Percentiles rank a stretch among this genome's conserved stretches.
phyloP scores from a whole-genome alignment of 2,329 filamentous ascomycete genomes.

The Microdochium paspali region DNA sequence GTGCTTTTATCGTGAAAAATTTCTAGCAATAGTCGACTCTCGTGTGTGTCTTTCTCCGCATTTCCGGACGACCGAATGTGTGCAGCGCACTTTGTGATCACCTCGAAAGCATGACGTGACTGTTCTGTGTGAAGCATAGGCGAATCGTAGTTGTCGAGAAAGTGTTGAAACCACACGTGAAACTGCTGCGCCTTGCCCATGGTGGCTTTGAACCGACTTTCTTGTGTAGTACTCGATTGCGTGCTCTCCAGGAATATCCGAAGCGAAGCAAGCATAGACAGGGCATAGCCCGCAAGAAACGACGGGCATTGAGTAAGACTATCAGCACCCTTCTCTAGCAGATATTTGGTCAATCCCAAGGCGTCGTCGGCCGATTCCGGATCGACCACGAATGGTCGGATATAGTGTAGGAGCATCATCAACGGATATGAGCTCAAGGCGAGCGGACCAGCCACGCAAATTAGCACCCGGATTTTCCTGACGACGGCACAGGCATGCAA shows the following conservation, averaged over 20 bases:
- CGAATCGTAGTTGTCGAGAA: slow-evolving; percentile 54
- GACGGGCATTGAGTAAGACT: slow-evolving; percentile 59
- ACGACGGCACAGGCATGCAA: slow-evolving; percentile 80
- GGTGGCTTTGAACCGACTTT: slow-evolving; percentile 70
- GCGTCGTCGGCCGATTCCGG: slow-evolving; percentile 85
- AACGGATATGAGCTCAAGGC: slow-evolving; percentile 74
- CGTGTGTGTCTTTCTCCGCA: slow-evolving; percentile 58
- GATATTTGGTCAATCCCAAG: slow-evolving; percentile 76
- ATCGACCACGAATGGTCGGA: slow-evolving; percentile 71
- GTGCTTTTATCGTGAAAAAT: slow-evolving; percentile 66
- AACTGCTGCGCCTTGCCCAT: slow-evolving; percentile 69
- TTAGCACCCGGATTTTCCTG: slow-evolving; percentile 72
- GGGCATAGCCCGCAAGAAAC: slow-evolving; percentile 71
- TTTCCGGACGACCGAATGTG: slow-evolving; percentile 60
- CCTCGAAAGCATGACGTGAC: slow-evolving; percentile 49
- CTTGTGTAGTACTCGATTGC: slow-evolving; percentile 74
- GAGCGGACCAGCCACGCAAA: slow-evolving; percentile 65
- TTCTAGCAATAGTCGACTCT: slow-evolving; percentile 70
- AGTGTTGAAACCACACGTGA: slow-evolving; percentile 67
- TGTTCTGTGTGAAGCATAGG: slow-evolving; percentile 35
- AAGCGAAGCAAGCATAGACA: slow-evolving; percentile 73
- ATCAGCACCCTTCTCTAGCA: slow-evolving; percentile 57
- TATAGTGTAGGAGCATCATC: slow-evolving; percentile 79
- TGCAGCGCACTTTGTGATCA: slow-evolving; percentile 60
- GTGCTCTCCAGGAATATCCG: slow-evolving; percentile 65